Evolutionary conservation across 2,329 filamentous ascomycete species (phyloP), one percentile per base, ranked within the genome.

Genomic region (Botryotinia calthae): DNA sequence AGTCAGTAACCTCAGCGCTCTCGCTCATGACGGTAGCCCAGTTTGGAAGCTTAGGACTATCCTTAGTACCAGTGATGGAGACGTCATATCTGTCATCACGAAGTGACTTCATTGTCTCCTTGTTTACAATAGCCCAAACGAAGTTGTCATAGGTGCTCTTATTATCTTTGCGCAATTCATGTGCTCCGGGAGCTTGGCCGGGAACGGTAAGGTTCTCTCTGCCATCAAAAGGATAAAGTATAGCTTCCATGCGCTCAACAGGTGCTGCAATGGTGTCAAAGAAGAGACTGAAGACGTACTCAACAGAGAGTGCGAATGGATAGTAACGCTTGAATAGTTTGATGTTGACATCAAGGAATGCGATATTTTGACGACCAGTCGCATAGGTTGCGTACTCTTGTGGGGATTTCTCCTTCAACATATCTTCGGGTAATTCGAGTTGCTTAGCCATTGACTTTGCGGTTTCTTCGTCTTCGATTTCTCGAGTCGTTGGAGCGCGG

Each of bases 11-110:
- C 84, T 98, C 96, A 73, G 95, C 94, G 83, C 91, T 97, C 86
- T 99, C 96, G 80, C 90, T 97, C 96, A 99, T 98, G 80, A 98
- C 89, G 20, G 94, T 97, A 72, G 91, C 86, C 95, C 95, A 99
- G 76, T 87, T 84, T 48, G 96, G 95, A 48, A 99, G 89, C 86
- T 97, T 98, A 72, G 91, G 81, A 83, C 95, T 89, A 80, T 99
- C 96, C 87, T 97, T 97, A 81, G 95, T 98, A 76, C 90, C 90
- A 59, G 96, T 98, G 77, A 99, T 88, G 70, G 93, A 97, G 71
- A 98, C 86, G 82, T 99, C 96, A 84, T 98, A 99, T 78, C 96
- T 93, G 76, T 97, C 94, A 65, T 97, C 93, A 75, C 96, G 92
- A 78, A 97, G 88, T 79, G 89, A 86, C 85, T 93, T 93, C 95